Conservation (phyloP, 2,329 filamentous ascomycete species). For the Fusarium kyushuense region DNA sequence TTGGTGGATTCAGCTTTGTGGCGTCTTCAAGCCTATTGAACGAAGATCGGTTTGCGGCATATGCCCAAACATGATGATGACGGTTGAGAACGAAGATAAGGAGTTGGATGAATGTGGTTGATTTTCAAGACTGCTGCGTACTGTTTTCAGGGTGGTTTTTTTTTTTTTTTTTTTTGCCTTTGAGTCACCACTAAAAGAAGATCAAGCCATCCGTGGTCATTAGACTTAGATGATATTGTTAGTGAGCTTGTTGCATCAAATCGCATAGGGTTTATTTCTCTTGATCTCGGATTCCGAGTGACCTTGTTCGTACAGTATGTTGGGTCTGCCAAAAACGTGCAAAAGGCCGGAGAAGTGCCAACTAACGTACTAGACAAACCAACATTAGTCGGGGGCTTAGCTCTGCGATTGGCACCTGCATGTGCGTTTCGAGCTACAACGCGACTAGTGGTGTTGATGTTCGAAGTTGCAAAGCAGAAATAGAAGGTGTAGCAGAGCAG, state of each 20-base stretch:
- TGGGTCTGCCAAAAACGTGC: constrained; percentile 3
- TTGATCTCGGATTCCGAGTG: not conserved
- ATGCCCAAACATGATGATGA: constrained; percentile 36
- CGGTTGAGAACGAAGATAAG: constrained; percentile 1
- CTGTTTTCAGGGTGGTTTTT: constrained; percentile 12
- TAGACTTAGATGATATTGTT: constrained; percentile 2
- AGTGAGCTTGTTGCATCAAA: constrained; percentile 3
- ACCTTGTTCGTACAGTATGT: not conserved
- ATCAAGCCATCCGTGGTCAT: not conserved
- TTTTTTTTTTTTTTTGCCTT: constrained; percentile 25
- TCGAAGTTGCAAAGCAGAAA: not conserved
- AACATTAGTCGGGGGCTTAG: constrained; percentile 41
- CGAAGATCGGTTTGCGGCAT: constrained; percentile 57
- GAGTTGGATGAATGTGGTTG: constrained; percentile 10
- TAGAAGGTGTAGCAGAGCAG: not conserved
- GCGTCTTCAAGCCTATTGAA: constrained; percentile 69
- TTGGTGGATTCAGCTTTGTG: constrained; percentile 74
- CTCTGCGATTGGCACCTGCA: not conserved
- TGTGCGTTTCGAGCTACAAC: not conserved
- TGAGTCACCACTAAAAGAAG: constrained; percentile 7
- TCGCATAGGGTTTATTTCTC: not conserved
- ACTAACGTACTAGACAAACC: not conserved
- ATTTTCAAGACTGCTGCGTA: constrained; percentile 14
- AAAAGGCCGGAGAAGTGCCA: constrained; percentile 6
- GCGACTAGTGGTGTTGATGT: not conserved